Percentiles rank a stretch among this genome's conserved stretches.
These are phyloP conservation scores for Nigrospora sphaerica DNA, from an alignment of 2,329 filamentous ascomycete genomes.

Conservation along the genomic window DNA sequence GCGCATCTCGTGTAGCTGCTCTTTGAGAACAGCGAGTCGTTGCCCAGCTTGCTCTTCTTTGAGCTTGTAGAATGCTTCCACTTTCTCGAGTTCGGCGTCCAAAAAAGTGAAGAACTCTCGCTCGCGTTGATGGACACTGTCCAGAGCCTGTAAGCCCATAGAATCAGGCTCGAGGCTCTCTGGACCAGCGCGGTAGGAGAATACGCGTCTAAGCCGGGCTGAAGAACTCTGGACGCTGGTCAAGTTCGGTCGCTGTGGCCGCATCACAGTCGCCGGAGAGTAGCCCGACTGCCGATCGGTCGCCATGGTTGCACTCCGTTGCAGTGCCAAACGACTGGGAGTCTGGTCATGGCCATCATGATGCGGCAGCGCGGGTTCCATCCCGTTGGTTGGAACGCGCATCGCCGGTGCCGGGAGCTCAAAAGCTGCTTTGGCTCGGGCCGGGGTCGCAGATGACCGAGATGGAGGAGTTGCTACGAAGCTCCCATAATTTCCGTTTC, in stretches of 20 bases:
- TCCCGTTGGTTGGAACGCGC: constrained; percentile 14
- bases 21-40: constrained; percentile 62
- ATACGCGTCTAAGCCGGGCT: constrained; percentile 29
- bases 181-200: constrained; percentile 25
- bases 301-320: constrained; percentile 29
- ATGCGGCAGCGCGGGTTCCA: no score
- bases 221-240: constrained; percentile 4
- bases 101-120: constrained; percentile 84
- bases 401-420: constrained; percentile 49
- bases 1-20: constrained; percentile 90
- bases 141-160: constrained; percentile 31
- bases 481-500: constrained; percentile 44
- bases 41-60: constrained; percentile 82
- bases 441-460: constrained; percentile 9
- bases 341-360: constrained; percentile 4
- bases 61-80: constrained; percentile 79
- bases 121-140: constrained; percentile 60
- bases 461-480: constrained; percentile 36
- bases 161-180: constrained; percentile 32
- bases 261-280: constrained; percentile 7
- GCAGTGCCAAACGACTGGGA: constrained; percentile 18
- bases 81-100: constrained; percentile 79
- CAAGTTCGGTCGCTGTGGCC: constrained; percentile 3
- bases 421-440: constrained; percentile 27
- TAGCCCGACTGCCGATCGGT: background rate